Conservation (phyloP, 495 filamentous ascomycete species). For the Parathielavia appendiculata region DNA sequence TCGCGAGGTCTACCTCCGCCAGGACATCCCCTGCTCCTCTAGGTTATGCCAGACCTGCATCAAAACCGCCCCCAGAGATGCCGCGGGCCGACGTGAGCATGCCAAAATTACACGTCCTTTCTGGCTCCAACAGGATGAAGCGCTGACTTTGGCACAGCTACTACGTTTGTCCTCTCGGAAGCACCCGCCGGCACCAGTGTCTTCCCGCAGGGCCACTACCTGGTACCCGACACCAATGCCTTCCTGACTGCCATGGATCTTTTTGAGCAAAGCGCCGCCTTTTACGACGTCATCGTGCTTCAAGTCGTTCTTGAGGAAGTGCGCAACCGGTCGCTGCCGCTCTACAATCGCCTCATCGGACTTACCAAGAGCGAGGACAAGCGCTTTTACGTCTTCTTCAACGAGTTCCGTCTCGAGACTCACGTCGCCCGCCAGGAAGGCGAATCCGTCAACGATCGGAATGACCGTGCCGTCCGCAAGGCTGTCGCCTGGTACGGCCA, state of each 20-base stretch:
- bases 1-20: conserved; percentile 86
- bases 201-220: conserved; percentile 85
- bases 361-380: conserved; percentile 93
- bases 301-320: conserved; percentile 96
- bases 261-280: conserved; percentile 84
- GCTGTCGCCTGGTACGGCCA: conserved; percentile 85
- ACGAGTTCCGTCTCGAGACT: conserved; percentile 92
- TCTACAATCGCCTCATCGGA: conserved; percentile 87
- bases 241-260: conserved; percentile 94
- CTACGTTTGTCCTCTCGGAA: conserved; percentile 81
- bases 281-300: conserved; percentile 91
- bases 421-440: conserved; percentile 67
- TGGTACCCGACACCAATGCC: conserved; percentile 94
- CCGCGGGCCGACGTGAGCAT: conserved; percentile 63
- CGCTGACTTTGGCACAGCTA: conserved; percentile 45
- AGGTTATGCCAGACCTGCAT: conserved; percentile 75
- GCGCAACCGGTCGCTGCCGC: conserved; percentile 82
- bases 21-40: conserved; percentile 97
- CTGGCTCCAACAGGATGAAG: conserved; percentile 14
- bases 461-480: conserved; percentile 83
- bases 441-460: conserved; percentile 93
- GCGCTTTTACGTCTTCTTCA: conserved; percentile 97
- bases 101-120: background rate
- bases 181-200: conserved; percentile 73
- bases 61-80: conserved; percentile 64